Evolutionary conservation across 805 yeast species (phyloP).

Genomic region (Yarrowia sp.): DNA sequence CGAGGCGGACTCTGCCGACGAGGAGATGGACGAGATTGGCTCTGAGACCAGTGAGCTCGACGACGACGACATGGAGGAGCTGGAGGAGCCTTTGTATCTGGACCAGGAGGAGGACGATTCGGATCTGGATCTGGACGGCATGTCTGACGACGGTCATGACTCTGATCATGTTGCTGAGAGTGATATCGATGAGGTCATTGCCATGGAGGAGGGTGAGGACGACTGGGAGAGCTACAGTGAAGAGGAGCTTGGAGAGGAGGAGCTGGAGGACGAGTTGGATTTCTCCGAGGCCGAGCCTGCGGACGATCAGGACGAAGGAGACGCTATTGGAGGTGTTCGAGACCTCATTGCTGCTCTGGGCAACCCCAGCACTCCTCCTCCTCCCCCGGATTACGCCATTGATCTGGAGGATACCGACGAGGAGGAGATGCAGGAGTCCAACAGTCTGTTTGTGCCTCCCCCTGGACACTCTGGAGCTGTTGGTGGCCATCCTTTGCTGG

Average conservation of each 20-base stretch:
- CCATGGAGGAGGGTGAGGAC: constrained; percentile 25
- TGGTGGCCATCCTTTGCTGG: constrained; percentile 5
- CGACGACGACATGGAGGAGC: constrained; percentile 24
- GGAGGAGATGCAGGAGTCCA: constrained; percentile 10
- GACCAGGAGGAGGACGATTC: constrained; percentile 14
- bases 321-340: neutral
- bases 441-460: constrained; percentile 13
- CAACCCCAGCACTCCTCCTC: constrained; percentile 9
- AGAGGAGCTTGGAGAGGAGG: constrained; percentile 13
- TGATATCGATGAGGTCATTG: constrained; percentile 24
- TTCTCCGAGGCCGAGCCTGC: constrained; percentile 20
- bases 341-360: constrained; percentile 19
- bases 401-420: constrained; percentile 9
- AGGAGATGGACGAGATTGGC: constrained; percentile 19
- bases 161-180: constrained; percentile 13
- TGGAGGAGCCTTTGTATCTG: constrained; percentile 14
- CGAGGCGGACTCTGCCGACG: constrained; percentile 48
- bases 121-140: constrained; percentile 8
- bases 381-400: constrained; percentile 16
- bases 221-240: constrained; percentile 14
- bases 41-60: constrained; percentile 17
- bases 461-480: neutral
- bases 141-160: constrained; percentile 21
- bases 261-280: constrained; percentile 13
- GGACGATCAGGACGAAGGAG: constrained; percentile 2